phyloP scores from a whole-genome alignment of 768 basidiomycete species.

The Gelatoporia subvermispora region DNA sequence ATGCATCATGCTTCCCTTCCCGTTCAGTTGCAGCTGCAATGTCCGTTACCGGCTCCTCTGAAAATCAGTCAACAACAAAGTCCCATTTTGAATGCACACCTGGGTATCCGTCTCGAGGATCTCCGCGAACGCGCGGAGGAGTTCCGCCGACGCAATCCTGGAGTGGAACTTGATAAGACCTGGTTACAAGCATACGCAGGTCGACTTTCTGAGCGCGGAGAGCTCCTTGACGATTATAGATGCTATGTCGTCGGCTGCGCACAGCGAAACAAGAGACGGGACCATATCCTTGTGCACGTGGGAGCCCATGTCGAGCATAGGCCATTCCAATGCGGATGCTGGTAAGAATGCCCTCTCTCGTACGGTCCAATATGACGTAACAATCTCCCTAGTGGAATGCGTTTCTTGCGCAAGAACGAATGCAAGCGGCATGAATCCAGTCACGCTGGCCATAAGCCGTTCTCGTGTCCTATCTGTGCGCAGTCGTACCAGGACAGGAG shows the following conservation, averaged over 20 bases:
- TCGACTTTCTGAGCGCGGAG: constrained; percentile 53
- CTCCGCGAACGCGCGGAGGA: constrained; percentile 51
- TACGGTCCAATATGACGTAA: background rate
- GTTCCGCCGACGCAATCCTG: constrained; percentile 50
- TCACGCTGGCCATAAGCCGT: constrained; percentile 57
- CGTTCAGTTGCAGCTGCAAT: background rate
- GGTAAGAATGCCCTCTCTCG: constrained; percentile 35
- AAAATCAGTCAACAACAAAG: constrained; percentile 10
- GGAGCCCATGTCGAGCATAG: constrained; percentile 69
- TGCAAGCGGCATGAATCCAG: constrained; percentile 71
- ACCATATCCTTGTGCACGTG: constrained; percentile 72
- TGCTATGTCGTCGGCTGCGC: constrained; percentile 65
- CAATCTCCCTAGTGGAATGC: constrained; percentile 39
- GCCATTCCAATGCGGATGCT: constrained; percentile 58
- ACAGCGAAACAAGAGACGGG: constrained; percentile 66
- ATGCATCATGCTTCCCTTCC: background rate
- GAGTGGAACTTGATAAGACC: constrained; percentile 52
- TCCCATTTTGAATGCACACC: constrained; percentile 61
- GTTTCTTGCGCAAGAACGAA: constrained; percentile 72
- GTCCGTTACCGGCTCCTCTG: background rate
- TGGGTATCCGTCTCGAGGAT: constrained; percentile 50
- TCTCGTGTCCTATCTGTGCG: constrained; percentile 51
- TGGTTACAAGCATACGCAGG: constrained; percentile 70
- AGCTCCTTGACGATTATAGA: constrained; percentile 54
- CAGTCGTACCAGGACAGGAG: constrained; percentile 33